Conservation (phyloP, 2,329 filamentous ascomycete species). For the Fusarium armeniacum region DNA sequence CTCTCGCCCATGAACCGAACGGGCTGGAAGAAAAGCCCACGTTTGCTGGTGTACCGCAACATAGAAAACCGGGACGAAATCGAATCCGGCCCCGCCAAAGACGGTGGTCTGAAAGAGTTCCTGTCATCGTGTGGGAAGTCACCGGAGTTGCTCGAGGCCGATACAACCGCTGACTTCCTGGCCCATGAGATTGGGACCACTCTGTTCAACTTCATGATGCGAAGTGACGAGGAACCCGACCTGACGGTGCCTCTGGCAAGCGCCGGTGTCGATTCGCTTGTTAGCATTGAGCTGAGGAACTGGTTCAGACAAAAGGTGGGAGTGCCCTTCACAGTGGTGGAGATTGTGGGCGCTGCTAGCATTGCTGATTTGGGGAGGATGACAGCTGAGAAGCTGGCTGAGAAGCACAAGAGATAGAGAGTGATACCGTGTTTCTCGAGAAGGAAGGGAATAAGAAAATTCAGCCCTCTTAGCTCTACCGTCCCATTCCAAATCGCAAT, state of each 20-base stretch:
- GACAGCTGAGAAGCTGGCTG: constrained; percentile 4
- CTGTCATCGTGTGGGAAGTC: constrained; percentile 8
- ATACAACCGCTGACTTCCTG: constrained; percentile 13
- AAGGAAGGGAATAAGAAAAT: too few relatives aligned
- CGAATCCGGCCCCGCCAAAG: constrained; percentile 1
- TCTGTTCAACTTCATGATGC: constrained; percentile 20
- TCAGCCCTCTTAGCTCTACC: too few relatives aligned
- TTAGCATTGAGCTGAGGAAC: constrained; percentile 15
- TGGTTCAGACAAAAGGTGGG: constrained; percentile 13
- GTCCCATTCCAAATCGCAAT: too few relatives aligned
- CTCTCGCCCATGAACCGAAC: constrained; percentile 17
- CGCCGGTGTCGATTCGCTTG: constrained; percentile 11
- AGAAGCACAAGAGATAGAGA: constrained; percentile 1
- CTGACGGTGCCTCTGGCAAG: constrained; percentile 5
- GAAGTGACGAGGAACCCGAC: constrained; percentile 6
- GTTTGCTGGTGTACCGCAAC: constrained; percentile 16
- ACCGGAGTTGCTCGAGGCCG: constrained; percentile 5
- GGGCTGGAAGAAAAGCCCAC: constrained; percentile 13
- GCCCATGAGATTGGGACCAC: constrained; percentile 14
- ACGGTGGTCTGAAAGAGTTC: constrained; percentile 16
- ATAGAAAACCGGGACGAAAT: constrained; percentile 14
- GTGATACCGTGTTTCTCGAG: too few relatives aligned
- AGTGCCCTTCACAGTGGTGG: constrained; percentile 6
- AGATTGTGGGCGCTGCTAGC: constrained; percentile 6
- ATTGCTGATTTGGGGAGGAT: constrained; percentile 12